Conservation (phyloP, 2,329 filamentous ascomycete species). For the Epichloe typhina region DNA sequence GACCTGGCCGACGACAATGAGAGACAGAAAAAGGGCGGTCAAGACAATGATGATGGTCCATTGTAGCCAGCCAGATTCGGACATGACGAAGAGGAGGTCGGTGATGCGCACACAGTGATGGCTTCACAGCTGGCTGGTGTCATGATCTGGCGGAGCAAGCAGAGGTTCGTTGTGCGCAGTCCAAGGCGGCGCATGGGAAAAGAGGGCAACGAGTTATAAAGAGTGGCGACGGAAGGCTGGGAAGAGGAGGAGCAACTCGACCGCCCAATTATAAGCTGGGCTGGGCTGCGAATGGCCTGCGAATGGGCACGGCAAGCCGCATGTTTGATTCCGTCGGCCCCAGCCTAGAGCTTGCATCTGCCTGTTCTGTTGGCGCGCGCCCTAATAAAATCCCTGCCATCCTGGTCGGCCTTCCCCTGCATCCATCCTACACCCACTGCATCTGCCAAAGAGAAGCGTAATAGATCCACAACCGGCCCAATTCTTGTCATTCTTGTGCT, state of each 20-base stretch:
- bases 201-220: background rate
- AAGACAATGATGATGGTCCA: slow-evolving; percentile 46
- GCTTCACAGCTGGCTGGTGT: slow-evolving; percentile 4
- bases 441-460: too few species aligned
- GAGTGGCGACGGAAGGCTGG: slow-evolving; percentile 1
- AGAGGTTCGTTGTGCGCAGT: slow-evolving; percentile 1
- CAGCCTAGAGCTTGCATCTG: too few species aligned
- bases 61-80: slow-evolving; percentile 36
- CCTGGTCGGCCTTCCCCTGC: too few species aligned
- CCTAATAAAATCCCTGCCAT: too few species aligned
- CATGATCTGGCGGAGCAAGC: slow-evolving; percentile 4
- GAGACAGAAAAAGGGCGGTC: slow-evolving; percentile 43
- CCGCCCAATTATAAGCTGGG: slow-evolving; percentile 2
- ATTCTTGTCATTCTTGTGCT: too few species aligned
- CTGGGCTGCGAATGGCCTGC: background rate
- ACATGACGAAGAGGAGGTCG: slow-evolving; percentile 27
- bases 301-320: slow-evolving; percentile 2
- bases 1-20: slow-evolving; percentile 40
- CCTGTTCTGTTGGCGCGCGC: too few species aligned
- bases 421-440: too few species aligned
- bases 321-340: background rate
- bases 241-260: slow-evolving; percentile 3
- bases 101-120: slow-evolving; percentile 9
- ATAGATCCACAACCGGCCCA: too few species aligned
- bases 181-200: slow-evolving; percentile 1